Evolutionary conservation across 192 early-diverging fungal species (phyloP), one percentile per base, ranked within the genome.

Genomic region (Dispira simplex): DNA sequence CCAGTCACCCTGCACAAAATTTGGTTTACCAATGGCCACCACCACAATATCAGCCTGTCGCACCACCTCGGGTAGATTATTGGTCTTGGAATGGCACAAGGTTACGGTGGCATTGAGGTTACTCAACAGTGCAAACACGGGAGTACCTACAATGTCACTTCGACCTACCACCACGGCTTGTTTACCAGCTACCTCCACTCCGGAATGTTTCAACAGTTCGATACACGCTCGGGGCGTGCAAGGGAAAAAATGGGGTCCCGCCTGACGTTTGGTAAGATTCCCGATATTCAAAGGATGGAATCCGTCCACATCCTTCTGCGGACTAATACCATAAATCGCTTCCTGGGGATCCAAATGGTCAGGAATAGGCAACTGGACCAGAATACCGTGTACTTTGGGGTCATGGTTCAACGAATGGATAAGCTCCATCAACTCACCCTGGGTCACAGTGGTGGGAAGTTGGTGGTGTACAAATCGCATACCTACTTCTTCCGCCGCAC

Each of bases 161-260:
- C 96, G 89, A 14, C 96, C 96, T 48, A 98, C 76, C 18, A 98
- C 96, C n/a, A 93, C 93, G 5, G 96, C 96, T 21, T 73, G 70
- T 70, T 92, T 91, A 51, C 94, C 93, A 25, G 74, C 78, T n/a
- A 92, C 69, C 28, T 84, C 68, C 21, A 95, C 74, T 20, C 69
- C 72, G 52, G 81, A 83, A 26, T 75, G 82, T 65, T 82, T 75
- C 28, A 99, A 81, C 64, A 99, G 78, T 73, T 87, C 85, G 53
- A 99, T 81, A 70, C 89, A 81, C 11, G 95, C 96, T 67, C 90
- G 89, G 4, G 96, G 96, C n/a, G 96, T 99, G 75, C 96, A 99
- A 18, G 96, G 88, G 39, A 90, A 75, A 79, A 99, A 97, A 46
- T 86, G 74, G 44, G 95, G 91, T 63, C 79, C 76, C 43, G 77